Conservation (phyloP, 768 basidiomycete genomes). For the Pseudohyphozyma bogoriensis region DNA sequence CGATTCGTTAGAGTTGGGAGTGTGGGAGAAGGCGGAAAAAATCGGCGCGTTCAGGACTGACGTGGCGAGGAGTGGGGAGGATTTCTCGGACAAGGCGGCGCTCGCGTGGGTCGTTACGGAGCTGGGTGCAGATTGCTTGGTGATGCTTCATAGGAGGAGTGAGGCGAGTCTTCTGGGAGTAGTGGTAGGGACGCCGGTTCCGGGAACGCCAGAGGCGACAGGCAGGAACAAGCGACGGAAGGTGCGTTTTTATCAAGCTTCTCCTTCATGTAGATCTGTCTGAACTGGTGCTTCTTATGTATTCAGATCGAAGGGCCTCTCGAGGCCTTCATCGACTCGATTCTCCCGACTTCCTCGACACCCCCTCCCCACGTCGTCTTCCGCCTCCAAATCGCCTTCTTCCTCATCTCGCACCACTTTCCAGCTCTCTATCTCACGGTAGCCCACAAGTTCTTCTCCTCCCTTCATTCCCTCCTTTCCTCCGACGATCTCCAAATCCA, state of each 20-base stretch:
- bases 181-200: background rate
- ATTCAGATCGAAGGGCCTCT: constrained; percentile 23
- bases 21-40: background rate
- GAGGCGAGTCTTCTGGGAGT: constrained; percentile 4
- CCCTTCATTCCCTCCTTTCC: constrained; percentile 54
- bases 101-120: constrained; percentile 69
- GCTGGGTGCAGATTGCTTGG: constrained; percentile 54
- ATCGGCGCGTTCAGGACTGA: background rate
- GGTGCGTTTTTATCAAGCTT: background rate
- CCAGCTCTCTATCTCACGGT: constrained; percentile 49
- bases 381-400: constrained; percentile 67
- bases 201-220: background rate
- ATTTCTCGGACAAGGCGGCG: constrained; percentile 60
- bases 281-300: background rate
- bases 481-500: constrained; percentile 58
- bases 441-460: constrained; percentile 49
- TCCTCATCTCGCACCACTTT: constrained; percentile 77
- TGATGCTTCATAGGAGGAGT: background rate
- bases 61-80: constrained; percentile 60
- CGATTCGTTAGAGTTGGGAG: constrained; percentile 7
- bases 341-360: background rate
- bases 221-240: constrained; percentile 14
- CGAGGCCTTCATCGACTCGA: constrained; percentile 11
- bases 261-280: background rate
- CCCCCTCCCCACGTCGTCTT: constrained; percentile 31